Conservation (phyloP, 176 grass and related monocot genomes). For the Hordeum vulgare region DNA sequence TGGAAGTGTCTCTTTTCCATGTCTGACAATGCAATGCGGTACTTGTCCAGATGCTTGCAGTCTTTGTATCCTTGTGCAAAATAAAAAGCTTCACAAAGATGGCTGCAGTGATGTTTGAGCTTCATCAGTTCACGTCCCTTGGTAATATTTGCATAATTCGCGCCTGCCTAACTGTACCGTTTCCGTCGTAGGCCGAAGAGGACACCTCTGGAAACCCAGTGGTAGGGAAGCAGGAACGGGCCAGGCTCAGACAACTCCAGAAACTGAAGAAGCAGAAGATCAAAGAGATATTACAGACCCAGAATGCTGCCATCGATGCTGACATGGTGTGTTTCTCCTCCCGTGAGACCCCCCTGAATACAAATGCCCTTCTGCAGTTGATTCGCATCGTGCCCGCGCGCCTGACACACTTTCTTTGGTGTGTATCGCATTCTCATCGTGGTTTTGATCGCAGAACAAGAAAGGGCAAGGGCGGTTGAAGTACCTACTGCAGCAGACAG, state of each 20-base stretch:
- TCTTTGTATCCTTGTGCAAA: not conserved
- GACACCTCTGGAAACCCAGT: conserved; percentile 15
- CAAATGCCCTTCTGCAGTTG: not conserved
- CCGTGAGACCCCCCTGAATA: not conserved
- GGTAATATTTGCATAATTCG: not conserved
- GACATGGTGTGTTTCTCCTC: conserved; percentile 54
- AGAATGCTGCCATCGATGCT: conserved; percentile 86
- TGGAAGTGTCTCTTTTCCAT: not conserved
- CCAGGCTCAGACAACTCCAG: conserved; percentile 66
- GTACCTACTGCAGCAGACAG: conserved; percentile 87
- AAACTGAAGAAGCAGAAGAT: conserved; percentile 79
- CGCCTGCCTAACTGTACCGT: not conserved
- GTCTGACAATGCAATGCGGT: not conserved
- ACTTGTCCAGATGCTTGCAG: not conserved
- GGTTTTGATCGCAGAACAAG: conserved; percentile 54
- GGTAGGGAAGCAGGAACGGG: conserved; percentile 69
- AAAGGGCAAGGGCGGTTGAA: conserved; percentile 86
- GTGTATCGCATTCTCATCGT: not conserved
- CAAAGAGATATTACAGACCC: conserved; percentile 62
- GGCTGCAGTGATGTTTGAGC: not conserved
- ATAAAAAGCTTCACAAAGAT: not conserved
- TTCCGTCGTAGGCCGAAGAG: conserved; percentile 34
- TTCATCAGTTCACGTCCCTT: not conserved
- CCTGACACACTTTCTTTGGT: not conserved
- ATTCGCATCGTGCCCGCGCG: not conserved